Percentiles rank a stretch among this genome's conserved stretches.
phyloP scores from a whole-genome alignment of 805 yeast species.

The Wickerhamomyces pijperi region DNA sequence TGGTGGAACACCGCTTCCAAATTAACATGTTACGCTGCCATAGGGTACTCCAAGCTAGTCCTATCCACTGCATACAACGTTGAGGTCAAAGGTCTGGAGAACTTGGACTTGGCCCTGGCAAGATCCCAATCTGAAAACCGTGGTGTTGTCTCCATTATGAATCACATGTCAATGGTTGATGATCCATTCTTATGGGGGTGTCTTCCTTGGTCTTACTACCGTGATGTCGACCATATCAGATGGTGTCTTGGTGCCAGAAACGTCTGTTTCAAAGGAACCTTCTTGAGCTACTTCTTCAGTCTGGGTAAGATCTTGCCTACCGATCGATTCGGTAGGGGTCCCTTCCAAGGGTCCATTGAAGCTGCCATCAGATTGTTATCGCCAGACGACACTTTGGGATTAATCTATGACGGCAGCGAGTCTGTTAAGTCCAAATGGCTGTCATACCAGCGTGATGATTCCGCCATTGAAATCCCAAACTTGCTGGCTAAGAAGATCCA shows the following conservation, averaged over 20 bases:
- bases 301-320: conserved; percentile 85
- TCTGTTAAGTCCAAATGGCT: conserved; percentile 10
- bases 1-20: conserved; percentile 64
- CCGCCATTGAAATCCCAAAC: neutral
- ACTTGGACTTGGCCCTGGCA: conserved; percentile 52
- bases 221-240: conserved; percentile 55
- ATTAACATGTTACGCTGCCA: conserved; percentile 55
- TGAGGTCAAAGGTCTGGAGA: conserved; percentile 47
- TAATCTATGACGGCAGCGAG: conserved; percentile 25
- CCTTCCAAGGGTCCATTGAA: conserved; percentile 83
- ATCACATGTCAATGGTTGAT: conserved; percentile 85
- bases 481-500: conserved; percentile 8
- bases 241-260: conserved; percentile 96
- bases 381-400: conserved; percentile 52
- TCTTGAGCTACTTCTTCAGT: conserved; percentile 54
- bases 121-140: conserved; percentile 57
- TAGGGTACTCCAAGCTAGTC: conserved; percentile 51
- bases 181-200: conserved; percentile 89
- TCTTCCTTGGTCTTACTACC: conserved; percentile 59
- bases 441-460: conserved; percentile 3
- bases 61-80: conserved; percentile 56
- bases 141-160: conserved; percentile 77
- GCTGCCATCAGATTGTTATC: conserved; percentile 73
- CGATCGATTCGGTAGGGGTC: conserved; percentile 83
- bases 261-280: conserved; percentile 60